Evolutionary conservation across 108 stramenopile genomes (phyloP).

Genomic region (Cyclotella atomus): DNA sequence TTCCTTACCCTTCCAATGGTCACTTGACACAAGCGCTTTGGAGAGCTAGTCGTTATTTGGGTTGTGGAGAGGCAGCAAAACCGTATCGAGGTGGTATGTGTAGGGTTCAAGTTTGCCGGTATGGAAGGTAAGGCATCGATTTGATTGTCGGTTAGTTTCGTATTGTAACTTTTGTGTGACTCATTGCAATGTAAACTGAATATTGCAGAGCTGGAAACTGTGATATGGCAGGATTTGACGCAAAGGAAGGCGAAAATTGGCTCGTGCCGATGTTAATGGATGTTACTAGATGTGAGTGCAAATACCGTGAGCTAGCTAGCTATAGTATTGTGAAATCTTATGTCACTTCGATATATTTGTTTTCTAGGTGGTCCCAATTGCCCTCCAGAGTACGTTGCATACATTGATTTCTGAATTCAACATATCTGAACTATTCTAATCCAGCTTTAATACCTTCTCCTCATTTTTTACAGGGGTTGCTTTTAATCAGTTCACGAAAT

Average conservation of each 20-base stretch:
- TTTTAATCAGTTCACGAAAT: too few relatives aligned
- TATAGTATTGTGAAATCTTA: not conserved
- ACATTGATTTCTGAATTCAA: too few relatives aligned
- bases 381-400: constrained; percentile 9
- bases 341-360: too few relatives aligned
- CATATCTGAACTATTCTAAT: too few relatives aligned
- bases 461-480: too few relatives aligned
- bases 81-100: constrained; percentile 22
- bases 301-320: not conserved
- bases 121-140: constrained; percentile 32
- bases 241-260: constrained; percentile 42
- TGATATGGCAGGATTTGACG: constrained; percentile 31
- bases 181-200: not conserved
- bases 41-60: constrained; percentile 27
- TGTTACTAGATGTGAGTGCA: constrained; percentile 22
- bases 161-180: too few relatives aligned
- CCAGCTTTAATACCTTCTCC: too few relatives aligned
- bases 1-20: constrained; percentile 31
- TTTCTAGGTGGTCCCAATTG: constrained; percentile 15
- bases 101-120: constrained; percentile 39
- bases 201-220: constrained; percentile 27
- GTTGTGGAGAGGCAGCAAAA: constrained; percentile 7
- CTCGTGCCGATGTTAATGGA: constrained; percentile 30
- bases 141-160: too few relatives aligned
- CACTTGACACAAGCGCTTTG: constrained; percentile 41